Percentiles rank a stretch among this genome's conserved stretches.
These are phyloP conservation scores for Penicillium diatomitis DNA, from an alignment of 495 filamentous ascomycete species.

Conservation along the genomic window DNA sequence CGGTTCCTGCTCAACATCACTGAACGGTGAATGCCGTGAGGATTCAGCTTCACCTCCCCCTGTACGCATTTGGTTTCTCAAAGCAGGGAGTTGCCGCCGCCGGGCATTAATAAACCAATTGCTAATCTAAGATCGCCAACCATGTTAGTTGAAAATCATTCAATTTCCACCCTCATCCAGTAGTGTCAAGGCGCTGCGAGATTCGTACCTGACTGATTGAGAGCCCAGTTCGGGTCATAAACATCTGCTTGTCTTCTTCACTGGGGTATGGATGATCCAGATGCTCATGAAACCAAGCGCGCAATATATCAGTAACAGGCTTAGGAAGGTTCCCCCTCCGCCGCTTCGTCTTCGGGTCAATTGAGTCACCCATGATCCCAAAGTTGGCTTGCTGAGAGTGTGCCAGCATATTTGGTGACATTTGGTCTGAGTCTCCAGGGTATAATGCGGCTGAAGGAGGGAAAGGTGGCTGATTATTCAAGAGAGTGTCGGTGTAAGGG, in stretches of 20 bases:
- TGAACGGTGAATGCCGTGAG: slow-evolving; percentile 33
- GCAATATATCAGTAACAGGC: slow-evolving; percentile 70
- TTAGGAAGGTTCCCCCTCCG: slow-evolving; percentile 82
- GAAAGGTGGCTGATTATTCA: slow-evolving; percentile 23
- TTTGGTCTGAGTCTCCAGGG: slow-evolving; percentile 25
- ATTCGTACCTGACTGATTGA: slow-evolving; percentile 64
- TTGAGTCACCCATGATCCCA: slow-evolving; percentile 35
- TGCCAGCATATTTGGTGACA: slow-evolving; percentile 19
- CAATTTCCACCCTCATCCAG: background rate
- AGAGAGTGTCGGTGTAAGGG: slow-evolving; percentile 17
- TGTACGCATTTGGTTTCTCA: slow-evolving; percentile 47
- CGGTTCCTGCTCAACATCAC: slow-evolving; percentile 32
- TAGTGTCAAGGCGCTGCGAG: background rate
- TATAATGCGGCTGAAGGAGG: slow-evolving; percentile 25
- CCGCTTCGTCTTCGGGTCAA: slow-evolving; percentile 44
- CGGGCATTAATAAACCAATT: slow-evolving; percentile 97
- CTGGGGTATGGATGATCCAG: slow-evolving; percentile 77
- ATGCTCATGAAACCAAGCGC: slow-evolving; percentile 72
- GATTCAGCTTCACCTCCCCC: slow-evolving; percentile 27
- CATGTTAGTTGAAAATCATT: background rate
- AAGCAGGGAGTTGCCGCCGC: slow-evolving; percentile 61
- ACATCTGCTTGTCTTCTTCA: slow-evolving; percentile 80
- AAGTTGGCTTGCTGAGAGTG: slow-evolving; percentile 35
- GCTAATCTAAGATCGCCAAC: slow-evolving; percentile 51
- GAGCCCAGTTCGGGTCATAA: slow-evolving; percentile 67